Evolutionary conservation across 2,329 filamentous ascomycete species (phyloP), one percentile per base, ranked within the genome.

Genomic region (Beauveria caledonica): DNA sequence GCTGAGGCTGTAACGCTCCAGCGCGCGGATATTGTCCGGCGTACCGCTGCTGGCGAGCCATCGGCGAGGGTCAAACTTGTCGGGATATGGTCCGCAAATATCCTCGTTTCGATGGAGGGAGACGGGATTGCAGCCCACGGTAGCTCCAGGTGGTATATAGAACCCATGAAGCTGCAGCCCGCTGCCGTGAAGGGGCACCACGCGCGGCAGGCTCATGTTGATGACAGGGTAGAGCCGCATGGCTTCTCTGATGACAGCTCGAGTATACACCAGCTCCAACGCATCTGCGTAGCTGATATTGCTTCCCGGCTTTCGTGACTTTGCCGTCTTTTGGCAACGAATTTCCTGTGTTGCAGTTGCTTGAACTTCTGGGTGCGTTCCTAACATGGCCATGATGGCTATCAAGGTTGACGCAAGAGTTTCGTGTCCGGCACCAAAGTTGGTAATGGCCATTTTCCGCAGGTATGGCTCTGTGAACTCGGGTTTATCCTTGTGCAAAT

Each of bases 401-500:
- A 79, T 82, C 7, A 83, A 66, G 0, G 80, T 80, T 1, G 80
- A 80, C 11, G 78, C 78, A 71, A 81, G 74, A 0, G 80, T 83
- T 64, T 83, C 80, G 62, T 83, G 80, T 0, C 80, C 80, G 1
- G 80, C 80, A 11, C 80, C 80, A 64, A 83, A 82, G 63, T 83
- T 83, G 2, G 80, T 82, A 2, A 81, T 72, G 2, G 78, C 78
- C 72, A 82, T 78, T 29, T 80, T 77, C 3, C 76, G 75, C 10
- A 83, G 72, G 57, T 82, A 82, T 0, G 65, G 68, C 27, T 78
- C 74, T 0, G 66, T 77, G 61, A 83, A 82, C 6, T 75, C 75
- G 0, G 78, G 75, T 21, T 74, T 77, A 5, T 74, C 69, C 15
- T 70, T 68, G 65, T 81, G 77, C 0, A 82, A 69, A 25, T 72